Evolutionary conservation across 768 basidiomycete species (phyloP), one percentile per base, ranked within the genome.

Genomic region (Lentinula detonsa): DNA sequence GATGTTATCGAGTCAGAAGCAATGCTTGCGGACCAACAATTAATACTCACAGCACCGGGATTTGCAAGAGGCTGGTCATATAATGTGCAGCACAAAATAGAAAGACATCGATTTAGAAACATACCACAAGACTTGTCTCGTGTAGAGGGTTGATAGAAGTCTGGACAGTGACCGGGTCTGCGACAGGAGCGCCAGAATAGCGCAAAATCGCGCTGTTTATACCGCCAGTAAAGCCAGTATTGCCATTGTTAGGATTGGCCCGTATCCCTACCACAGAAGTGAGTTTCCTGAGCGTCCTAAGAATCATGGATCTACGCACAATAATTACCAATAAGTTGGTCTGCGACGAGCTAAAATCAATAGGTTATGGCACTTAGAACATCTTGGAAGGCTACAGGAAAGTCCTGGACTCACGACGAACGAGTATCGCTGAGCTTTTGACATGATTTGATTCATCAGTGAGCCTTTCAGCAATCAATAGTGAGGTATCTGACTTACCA

Each of bases 241-340:
- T 50, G 54, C 66, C 66, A 57, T 63, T 28, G n/a, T 31, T 63
- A 57, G 66, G 67, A 59, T 71, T 63, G 51, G 73, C 65, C 55
- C 72, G 68, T 43, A 76, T 67, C 73, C 63, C 65, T 64, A 52
- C 16, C 8, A 37, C 46, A 33, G 37, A 23, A 42, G 11, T 31
- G 9, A 13, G 63, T 59, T 57, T 9, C 4, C 18, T n/a, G 35
- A 18, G 6, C 35, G 8, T 48, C 21, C 39, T 7, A 11, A 6
- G 9, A 18, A 45, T n/a, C 45, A 50, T 39, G 23, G 3, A 18
- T 18, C 13, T 5, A 28, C 49, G 53, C 57, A 72, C 79, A 81
- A 65, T 81, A 82, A 64, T 81, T 82, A 42, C 65, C 71, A 10
- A 78, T 69, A 7, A 71, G 64, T 61, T 79, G 72, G 64, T 75